Percentiles rank a stretch among this genome's conserved stretches.
phyloP scores from a whole-genome alignment of 2,329 filamentous ascomycete species.

The Pseudogymnoascus sp. region DNA sequence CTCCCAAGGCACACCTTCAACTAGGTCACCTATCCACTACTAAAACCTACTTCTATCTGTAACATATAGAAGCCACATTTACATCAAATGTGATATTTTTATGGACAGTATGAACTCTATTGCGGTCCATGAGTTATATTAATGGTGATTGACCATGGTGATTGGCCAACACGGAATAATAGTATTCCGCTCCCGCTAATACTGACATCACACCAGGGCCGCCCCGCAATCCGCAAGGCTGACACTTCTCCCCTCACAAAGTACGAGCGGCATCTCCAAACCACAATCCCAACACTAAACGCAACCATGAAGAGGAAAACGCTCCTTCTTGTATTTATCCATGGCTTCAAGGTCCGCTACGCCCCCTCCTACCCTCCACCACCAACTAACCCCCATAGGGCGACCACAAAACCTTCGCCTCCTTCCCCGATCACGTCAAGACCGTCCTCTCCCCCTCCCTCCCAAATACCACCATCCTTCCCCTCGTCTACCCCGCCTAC shows the following conservation, averaged over 20 bases:
- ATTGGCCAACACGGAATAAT: not conserved
- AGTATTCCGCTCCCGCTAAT: not conserved
- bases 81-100: not conserved
- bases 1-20: too few relatives aligned
- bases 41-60: not conserved
- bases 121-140: not conserved
- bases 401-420: constrained; percentile 68
- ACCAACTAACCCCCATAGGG: constrained; percentile 41
- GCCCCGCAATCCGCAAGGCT: constrained; percentile 1
- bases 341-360: constrained; percentile 67
- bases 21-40: not conserved
- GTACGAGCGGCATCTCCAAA: not conserved
- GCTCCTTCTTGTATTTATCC: constrained; percentile 73
- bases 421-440: constrained; percentile 66
- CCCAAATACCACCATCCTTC: constrained; percentile 59
- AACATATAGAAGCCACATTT: not conserved
- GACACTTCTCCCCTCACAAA: not conserved
- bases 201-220: not conserved
- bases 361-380: not conserved
- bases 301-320: constrained; percentile 61
- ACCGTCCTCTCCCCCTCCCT: constrained; percentile 55
- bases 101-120: not conserved
- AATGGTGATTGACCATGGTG: not conserved
- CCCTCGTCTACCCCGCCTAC: constrained; percentile 69
- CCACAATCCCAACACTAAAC: not conserved